Base-by-base conservation (phyloP, 2,329 filamentous ascomycete species). In the Polytolypa hystricis region DNA sequence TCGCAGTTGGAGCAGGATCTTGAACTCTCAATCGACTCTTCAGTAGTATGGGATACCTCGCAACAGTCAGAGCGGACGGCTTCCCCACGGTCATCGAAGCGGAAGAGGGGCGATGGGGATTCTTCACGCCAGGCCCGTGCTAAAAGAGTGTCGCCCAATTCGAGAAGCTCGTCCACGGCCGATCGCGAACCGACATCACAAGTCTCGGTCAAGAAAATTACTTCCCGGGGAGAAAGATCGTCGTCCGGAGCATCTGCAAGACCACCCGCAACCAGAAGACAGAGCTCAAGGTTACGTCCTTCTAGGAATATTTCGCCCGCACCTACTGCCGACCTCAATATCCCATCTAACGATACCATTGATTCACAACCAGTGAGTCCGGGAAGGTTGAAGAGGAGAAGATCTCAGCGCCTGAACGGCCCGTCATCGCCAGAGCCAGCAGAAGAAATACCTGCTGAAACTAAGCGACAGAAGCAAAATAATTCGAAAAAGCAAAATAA, bases 1-100 rank as follows among this genome's bases (percentile, higher is more conserved):
- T 66, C 63, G 14, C 64, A 67, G 42, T 48, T 67, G 4, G 61
- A 59, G 36, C 59, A 64, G 41, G 63, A 66, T 41, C 47, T 66
- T 28, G 60, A 60, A 29, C 44, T 56, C 16, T 57, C 58, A 5
- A 52, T 56, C n/a, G 56, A 61, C 43, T 37, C 50, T 18, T 41
- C 50, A 16, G 25, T 40, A 4, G 16, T 18, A 26, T 35, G 42
- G 5, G 14, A 10, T 19, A 12, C 9, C 14, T 16, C 11, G 7
- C 28, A 25, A 15, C 17, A 5, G 16, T 12, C 9, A 17, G 15
- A 37, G 10, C n/a, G 15, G 28, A 25, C 18, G 5, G 5, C 30
- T 14, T 38, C 37, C 5, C 48, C 46, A 9, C 16, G 45, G 3
- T 51, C 45, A 4, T 55, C 49, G 42, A 64, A 62, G 43, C 53